Evolutionary conservation across 179 eudicot species (phyloP).

Genomic region (Spergularia azorica): DNA sequence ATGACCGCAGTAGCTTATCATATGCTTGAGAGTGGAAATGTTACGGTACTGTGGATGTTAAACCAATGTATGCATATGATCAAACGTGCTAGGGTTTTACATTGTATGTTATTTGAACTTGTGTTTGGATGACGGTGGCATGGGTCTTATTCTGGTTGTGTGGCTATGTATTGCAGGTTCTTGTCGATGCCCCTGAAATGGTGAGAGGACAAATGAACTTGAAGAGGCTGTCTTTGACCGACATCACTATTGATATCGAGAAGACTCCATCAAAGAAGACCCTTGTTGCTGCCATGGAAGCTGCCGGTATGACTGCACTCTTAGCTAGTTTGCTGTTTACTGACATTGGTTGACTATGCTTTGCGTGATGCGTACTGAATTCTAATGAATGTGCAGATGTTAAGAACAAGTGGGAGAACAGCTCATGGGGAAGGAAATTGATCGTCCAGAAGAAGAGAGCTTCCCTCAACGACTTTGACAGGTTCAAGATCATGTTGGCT

Average conservation of each 20-base stretch:
- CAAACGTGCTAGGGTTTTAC: no score
- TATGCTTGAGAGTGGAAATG: no score
- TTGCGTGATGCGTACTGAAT: background rate
- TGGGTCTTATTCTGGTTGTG: background rate
- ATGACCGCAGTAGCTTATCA: no score
- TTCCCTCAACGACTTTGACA: conserved; percentile 64
- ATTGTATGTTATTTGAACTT: no score
- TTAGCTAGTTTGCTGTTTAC: no score
- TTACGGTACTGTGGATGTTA: no score
- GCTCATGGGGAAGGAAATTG: conserved; percentile 72
- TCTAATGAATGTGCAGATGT: conserved; percentile 39
- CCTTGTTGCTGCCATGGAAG: conserved; percentile 63
- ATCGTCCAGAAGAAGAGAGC: conserved; percentile 69
- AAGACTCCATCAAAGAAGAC: conserved; percentile 55
- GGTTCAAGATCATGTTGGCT: conserved; percentile 80
- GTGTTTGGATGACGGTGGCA: no score
- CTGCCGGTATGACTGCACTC: conserved; percentile 39
- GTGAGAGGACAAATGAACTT: conserved; percentile 68
- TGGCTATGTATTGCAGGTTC: conserved; percentile 39
- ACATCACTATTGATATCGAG: conserved; percentile 51
- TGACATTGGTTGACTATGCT: background rate
- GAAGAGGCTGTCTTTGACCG: conserved; percentile 69
- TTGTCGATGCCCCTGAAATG: conserved; percentile 75
- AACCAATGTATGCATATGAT: no score
- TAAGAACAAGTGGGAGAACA: conserved; percentile 76